Base-by-base conservation (phyloP, 176 grass and related monocot species). In the Alopecurus myosuroides region DNA sequence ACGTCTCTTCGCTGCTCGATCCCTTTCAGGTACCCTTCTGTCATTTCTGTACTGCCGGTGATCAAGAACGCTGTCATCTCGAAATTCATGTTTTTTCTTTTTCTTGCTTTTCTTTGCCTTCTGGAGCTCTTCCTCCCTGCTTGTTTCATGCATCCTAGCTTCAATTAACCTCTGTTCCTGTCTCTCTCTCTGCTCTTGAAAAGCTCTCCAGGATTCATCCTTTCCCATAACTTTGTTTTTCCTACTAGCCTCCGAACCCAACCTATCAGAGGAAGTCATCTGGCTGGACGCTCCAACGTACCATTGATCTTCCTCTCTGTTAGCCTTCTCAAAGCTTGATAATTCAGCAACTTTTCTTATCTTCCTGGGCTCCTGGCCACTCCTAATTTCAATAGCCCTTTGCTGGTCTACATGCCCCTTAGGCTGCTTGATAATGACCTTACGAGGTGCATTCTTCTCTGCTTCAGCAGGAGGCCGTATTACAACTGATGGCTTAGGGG, bases 381-480 rank as follows among this genome's bases (percentile, higher is more conserved):
- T 87, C 82, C 85, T 84, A 79, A 37, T 62, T 53, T 91, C 86
- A 74, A 50, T 57, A 69, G 39, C n/a, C 56, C 57, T 82, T 84
- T 89, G 89, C 45, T 84, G 77, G 19, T 83, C 78, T 74, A 77
- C 56, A 84, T 73, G 45, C 40, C 84, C 87, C 66, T 94, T 91
- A 52, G 96, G 96, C 77, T 98, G 96, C 88, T 95, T 98, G 81
- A 95, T 87, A 70, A 90, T 95, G 45, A 98, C 93, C 86, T 94
- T 98, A 40, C 83, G 87, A 52, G 89, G 85, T 73, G 65, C 78
- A 60, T 88, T 84, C 48, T 92, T 93, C 34, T 91, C 87, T 40
- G 73, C 73, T 82, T 95, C 93, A 86, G 82, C 88, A 87, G 91
- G 91, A 73, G 89, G 92, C 4, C 92, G 85, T 84, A 98, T 92